These are phyloP conservation scores for Botryotinia globosa DNA, from an alignment of 2,329 filamentous ascomycete genomes.

Conservation along the genomic window DNA sequence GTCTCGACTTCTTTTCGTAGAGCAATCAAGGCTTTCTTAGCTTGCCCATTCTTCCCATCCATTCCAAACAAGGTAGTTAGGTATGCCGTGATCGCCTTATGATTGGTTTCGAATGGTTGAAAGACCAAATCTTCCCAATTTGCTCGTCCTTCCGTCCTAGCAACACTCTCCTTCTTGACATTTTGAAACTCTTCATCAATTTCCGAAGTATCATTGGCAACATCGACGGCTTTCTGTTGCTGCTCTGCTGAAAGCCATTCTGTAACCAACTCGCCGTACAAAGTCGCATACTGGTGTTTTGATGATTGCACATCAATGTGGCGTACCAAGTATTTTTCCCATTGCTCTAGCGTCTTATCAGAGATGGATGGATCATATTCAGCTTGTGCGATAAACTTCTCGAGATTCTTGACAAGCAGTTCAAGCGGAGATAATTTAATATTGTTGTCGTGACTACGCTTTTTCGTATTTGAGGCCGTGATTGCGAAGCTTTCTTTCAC, in stretches of 20 bases:
- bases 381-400: slow-evolving; percentile 52
- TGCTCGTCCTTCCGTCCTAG: slow-evolving; percentile 47
- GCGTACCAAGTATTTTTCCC: slow-evolving; percentile 47
- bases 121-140: slow-evolving; percentile 59
- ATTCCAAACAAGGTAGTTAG: slow-evolving; percentile 49
- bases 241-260: slow-evolving; percentile 48
- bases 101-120: slow-evolving; percentile 46
- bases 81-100: slow-evolving; percentile 47
- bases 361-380: slow-evolving; percentile 53
- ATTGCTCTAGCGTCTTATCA: slow-evolving; percentile 44
- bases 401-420: slow-evolving; percentile 43
- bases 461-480: slow-evolving; percentile 23
- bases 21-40: slow-evolving; percentile 44
- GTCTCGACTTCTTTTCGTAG: slow-evolving; percentile 42
- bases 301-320: slow-evolving; percentile 50
- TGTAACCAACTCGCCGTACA: slow-evolving; percentile 54
- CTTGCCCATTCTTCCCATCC: slow-evolving; percentile 38
- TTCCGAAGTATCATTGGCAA: not conserved
- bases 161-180: slow-evolving; percentile 41
- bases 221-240: not conserved
- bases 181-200: slow-evolving; percentile 25
- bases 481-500: slow-evolving; percentile 38
- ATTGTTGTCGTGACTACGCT: slow-evolving; percentile 23
- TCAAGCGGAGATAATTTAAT: slow-evolving; percentile 24
- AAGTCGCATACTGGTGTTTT: slow-evolving; percentile 53